Conservation (phyloP, 345 rosid genomes). For the Excoecaria agallocha region DNA sequence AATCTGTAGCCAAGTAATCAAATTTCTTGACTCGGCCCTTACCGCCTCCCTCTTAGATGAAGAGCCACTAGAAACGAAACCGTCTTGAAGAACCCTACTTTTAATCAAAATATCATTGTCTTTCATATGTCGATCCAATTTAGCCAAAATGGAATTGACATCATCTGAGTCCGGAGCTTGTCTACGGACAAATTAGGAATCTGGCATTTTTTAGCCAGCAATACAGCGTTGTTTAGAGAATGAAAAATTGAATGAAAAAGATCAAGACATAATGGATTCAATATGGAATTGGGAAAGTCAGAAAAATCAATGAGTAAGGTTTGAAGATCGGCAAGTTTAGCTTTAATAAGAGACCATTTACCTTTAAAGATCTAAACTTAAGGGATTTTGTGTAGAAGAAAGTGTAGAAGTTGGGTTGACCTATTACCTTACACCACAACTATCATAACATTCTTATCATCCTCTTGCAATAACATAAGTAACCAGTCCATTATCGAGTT, state of each 20-base stretch:
- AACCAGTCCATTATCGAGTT: constrained; percentile 68
- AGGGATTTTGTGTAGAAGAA: constrained; percentile 46
- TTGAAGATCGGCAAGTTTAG: constrained; percentile 58
- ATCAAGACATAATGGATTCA: constrained; percentile 54
- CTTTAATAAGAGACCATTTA: constrained; percentile 66
- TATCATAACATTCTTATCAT: constrained; percentile 88
- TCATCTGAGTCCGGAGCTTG: constrained; percentile 84
- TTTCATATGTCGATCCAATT: constrained; percentile 56
- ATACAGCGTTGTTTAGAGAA: constrained; percentile 50
- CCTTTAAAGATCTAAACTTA: constrained; percentile 50
- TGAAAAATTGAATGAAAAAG: constrained; percentile 46
- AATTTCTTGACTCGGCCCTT: constrained; percentile 60
- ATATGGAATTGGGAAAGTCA: constrained; percentile 39
- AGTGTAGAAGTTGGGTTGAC: constrained; percentile 34
- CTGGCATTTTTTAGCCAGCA: constrained; percentile 50
- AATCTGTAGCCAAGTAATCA: constrained; percentile 75
- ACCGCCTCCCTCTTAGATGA: constrained; percentile 62
- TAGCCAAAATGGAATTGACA: constrained; percentile 64
- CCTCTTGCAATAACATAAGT: constrained; percentile 46
- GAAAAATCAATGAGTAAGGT: constrained; percentile 57
- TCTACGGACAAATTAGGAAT: constrained; percentile 49
- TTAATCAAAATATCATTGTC: constrained; percentile 62
- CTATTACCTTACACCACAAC: constrained; percentile 84
- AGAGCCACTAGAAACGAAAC: constrained; percentile 17
- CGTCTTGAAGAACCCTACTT: constrained; percentile 57